phyloP scores from a whole-genome alignment of 805 yeast species.

The Metschnikowia rubicola region DNA sequence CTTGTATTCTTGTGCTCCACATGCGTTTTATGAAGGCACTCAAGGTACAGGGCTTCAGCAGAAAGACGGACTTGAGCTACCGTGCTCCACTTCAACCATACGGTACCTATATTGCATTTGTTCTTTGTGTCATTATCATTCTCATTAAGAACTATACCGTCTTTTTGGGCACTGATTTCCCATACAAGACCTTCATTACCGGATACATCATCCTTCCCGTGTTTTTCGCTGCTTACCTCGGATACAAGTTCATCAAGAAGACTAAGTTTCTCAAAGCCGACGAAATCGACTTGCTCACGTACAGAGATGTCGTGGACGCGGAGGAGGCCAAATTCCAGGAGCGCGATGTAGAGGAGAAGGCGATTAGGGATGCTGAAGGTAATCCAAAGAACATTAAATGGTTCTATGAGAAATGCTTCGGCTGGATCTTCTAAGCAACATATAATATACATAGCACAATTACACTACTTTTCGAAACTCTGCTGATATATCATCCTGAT shows the following conservation, averaged over 20 bases:
- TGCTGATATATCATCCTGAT: too few species aligned
- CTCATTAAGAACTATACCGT: constrained; percentile 65
- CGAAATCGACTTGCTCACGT: constrained; percentile 61
- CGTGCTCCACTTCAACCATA: constrained; percentile 68
- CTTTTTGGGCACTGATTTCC: constrained; percentile 49
- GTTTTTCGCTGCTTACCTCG: constrained; percentile 50
- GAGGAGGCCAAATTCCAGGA: constrained; percentile 43
- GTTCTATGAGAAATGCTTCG: constrained; percentile 47
- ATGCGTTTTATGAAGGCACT: constrained; percentile 63
- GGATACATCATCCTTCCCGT: constrained; percentile 77
- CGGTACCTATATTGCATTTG: constrained; percentile 58
- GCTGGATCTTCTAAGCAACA: constrained; percentile 43
- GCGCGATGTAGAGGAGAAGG: constrained; percentile 32
- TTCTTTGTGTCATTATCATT: constrained; percentile 51
- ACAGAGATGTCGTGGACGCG: constrained; percentile 52
- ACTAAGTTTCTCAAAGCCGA: constrained; percentile 47
- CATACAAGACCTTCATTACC: constrained; percentile 65
- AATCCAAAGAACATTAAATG: constrained; percentile 42
- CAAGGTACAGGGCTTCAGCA: constrained; percentile 62
- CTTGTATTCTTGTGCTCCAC: constrained; percentile 64
- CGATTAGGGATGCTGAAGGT: constrained; percentile 41
- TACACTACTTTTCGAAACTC: too few species aligned
- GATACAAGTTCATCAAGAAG: constrained; percentile 55
- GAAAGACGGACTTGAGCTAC: constrained; percentile 51
- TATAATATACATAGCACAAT: too few species aligned